Percentiles rank a stretch among this genome's conserved stretches.
phyloP scores from a whole-genome alignment of 1,284 basidiomycete genomes.

The Ceratobasidium sp. region DNA sequence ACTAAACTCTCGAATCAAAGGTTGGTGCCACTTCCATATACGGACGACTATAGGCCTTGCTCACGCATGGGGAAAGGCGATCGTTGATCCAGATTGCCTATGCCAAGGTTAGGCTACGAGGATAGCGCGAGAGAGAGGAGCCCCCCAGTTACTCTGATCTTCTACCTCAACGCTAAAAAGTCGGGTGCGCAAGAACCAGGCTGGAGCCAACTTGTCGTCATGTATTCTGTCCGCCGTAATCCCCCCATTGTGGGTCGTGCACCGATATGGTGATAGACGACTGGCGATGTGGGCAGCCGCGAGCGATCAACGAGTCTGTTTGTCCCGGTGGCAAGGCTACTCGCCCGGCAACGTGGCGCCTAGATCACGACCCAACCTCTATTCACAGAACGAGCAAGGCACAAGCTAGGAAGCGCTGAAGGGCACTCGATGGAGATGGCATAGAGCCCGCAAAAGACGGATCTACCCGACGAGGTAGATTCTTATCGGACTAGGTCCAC shows the following conservation, averaged over 20 bases:
- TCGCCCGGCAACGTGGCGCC: constrained; percentile 7
- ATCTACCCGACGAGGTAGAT: constrained; percentile 19
- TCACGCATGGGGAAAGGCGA: not conserved
- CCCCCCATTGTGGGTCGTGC: not conserved
- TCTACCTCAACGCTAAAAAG: constrained; percentile 3
- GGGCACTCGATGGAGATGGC: constrained; percentile 2
- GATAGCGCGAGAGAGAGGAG: not conserved
- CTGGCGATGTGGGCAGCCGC: not conserved
- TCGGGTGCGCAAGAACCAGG: not conserved
- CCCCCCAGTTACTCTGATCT: not conserved
- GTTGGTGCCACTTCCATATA: not conserved
- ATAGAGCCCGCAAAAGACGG: not conserved
- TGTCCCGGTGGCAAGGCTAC: not conserved
- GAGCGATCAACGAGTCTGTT: not conserved
- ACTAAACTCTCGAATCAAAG: not conserved
- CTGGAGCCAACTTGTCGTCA: not conserved
- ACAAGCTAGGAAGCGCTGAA: not conserved
- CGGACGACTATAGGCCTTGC: not conserved
- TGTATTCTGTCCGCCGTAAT: not conserved
- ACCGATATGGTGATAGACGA: not conserved
- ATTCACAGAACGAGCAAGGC: not conserved
- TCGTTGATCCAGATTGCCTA: constrained; percentile 3
- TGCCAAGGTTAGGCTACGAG: not conserved
- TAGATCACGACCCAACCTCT: constrained; percentile 5
- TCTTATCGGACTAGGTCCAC: not conserved